These are phyloP conservation scores for Calendula officinalis DNA, from an alignment of 129 eudicot genomes.

Conservation along the genomic window DNA sequence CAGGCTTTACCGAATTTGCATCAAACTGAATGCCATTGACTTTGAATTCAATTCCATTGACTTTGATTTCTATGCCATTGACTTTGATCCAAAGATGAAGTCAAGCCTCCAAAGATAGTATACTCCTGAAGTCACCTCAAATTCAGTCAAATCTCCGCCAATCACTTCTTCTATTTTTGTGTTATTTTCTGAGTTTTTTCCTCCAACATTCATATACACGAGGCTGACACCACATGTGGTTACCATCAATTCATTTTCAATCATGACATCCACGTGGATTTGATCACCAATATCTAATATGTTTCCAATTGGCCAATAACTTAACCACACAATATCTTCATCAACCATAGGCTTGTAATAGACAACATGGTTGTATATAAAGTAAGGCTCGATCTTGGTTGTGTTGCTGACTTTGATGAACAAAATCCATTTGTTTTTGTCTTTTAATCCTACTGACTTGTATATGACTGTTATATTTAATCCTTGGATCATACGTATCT, in stretches of 20 bases:
- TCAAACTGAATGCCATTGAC: no score
- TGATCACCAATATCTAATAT: conserved; percentile 25
- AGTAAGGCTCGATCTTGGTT: no score
- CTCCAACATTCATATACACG: conserved; percentile 18
- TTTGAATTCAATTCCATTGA: no score
- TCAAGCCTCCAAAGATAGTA: conserved; percentile 17
- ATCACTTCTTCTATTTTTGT: background rate
- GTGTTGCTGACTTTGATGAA: conserved; percentile 14
- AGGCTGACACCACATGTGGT: conserved; percentile 20
- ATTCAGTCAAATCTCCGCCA: conserved; percentile 13
- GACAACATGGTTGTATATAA: conserved; percentile 27
- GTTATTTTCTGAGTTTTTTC: background rate
- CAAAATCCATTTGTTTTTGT: background rate
- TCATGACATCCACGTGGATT: background rate
- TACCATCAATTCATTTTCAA: conserved; percentile 14
- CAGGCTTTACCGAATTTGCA: background rate
- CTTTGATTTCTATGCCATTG: no score
- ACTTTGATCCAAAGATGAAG: background rate
- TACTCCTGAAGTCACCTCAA: background rate
- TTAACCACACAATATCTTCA: conserved; percentile 32
- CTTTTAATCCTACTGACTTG: background rate
- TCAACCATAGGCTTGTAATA: conserved; percentile 8
- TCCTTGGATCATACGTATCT: conserved; percentile 7
- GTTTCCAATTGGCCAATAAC: conserved; percentile 28
- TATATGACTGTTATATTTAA: conserved; percentile 11